Conservation (phyloP, 805 yeast species). For the Tetrapisispora namnaoensis region DNA sequence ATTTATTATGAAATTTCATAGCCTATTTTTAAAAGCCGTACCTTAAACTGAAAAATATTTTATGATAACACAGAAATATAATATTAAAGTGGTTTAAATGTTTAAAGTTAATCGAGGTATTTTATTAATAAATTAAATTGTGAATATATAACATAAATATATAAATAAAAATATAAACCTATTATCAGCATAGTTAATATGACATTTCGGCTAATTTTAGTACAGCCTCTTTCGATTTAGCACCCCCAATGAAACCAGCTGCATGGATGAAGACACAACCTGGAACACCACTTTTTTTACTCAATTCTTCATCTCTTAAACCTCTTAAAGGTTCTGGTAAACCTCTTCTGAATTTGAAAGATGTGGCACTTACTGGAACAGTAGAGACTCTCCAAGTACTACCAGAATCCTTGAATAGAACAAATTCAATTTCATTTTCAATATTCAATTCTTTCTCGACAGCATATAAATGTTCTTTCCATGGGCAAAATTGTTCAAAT, state of each 20-base stretch:
- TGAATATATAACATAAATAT: no score
- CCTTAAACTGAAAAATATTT: no score
- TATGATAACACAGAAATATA: no score
- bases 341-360: constrained; percentile 79
- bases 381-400: constrained; percentile 81
- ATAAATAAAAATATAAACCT: no score
- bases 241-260: constrained; percentile 96
- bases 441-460: constrained; percentile 52
- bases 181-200: constrained; percentile 9
- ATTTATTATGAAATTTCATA: no score
- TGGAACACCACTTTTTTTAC: constrained; percentile 64
- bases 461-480: constrained; percentile 86
- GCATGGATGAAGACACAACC: constrained; percentile 93
- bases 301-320: constrained; percentile 77
- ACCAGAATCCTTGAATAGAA: constrained; percentile 67
- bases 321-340: constrained; percentile 93
- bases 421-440: constrained; percentile 56
- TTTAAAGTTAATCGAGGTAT: no score
- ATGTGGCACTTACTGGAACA: constrained; percentile 67
- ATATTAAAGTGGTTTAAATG: no score
- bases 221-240: constrained; percentile 69
- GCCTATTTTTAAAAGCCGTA: no score
- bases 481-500: constrained; percentile 72
- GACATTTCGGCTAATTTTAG: constrained; percentile 55
- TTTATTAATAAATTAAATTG: no score